Evolutionary conservation across 2,329 filamentous ascomycete species (phyloP).

Genomic region (Phoma sp.): DNA sequence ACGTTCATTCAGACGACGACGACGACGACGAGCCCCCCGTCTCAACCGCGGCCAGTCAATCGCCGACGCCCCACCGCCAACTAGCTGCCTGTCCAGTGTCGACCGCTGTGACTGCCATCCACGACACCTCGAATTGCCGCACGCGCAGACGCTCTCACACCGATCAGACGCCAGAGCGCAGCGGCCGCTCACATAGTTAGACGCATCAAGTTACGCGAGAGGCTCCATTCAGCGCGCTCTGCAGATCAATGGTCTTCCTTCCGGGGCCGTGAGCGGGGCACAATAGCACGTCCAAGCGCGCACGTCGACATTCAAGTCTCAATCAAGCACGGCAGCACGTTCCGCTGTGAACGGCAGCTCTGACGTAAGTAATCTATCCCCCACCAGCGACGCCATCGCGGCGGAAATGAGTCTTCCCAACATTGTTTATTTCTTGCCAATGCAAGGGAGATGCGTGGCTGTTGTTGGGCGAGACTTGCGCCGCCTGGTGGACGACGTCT

Average conservation of each 20-base stretch:
- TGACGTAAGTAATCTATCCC: conserved; percentile 14
- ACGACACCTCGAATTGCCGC: neutral
- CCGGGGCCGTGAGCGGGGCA: conserved; percentile 15
- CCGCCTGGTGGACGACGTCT: neutral
- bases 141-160: conserved; percentile 11
- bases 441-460: neutral
- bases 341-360: conserved; percentile 4
- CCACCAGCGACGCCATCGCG: neutral
- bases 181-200: neutral
- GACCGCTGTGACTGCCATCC: neutral
- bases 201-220: conserved; percentile 4
- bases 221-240: neutral
- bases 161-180: conserved; percentile 5
- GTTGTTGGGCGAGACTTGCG: neutral
- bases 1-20: neutral
- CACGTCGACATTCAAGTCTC: conserved; percentile 5
- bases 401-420: neutral
- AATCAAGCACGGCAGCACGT: conserved; percentile 7
- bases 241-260: conserved; percentile 12
- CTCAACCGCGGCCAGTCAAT: neutral
- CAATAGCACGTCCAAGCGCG: conserved; percentile 13
- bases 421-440: neutral
- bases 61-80: conserved; percentile 1
- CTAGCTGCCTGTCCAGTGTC: neutral
- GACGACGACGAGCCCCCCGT: neutral